Evolutionary conservation across 2,329 filamentous ascomycete genomes (phyloP).

Genomic region (Fusarium caatingaense): DNA sequence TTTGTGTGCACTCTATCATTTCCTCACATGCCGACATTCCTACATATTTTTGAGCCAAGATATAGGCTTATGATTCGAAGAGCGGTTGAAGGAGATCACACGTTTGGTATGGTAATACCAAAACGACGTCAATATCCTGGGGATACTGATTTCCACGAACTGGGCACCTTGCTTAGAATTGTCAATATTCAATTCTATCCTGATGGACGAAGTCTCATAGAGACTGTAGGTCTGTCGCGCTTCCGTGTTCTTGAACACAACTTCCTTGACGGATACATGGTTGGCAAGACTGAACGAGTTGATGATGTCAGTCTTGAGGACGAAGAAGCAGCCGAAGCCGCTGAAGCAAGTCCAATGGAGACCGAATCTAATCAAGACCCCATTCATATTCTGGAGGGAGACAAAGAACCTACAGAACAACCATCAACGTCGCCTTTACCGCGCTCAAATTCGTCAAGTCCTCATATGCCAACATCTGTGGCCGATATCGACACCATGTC

Average conservation of each 20-base stretch:
- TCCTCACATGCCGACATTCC: slow-evolving; percentile 83
- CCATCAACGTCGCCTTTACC: slow-evolving; percentile 2
- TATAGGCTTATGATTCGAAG: slow-evolving; percentile 91
- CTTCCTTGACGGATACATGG: slow-evolving; percentile 78
- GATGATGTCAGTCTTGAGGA: slow-evolving; percentile 85
- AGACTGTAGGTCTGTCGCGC: slow-evolving; percentile 79
- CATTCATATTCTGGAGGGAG: not conserved
- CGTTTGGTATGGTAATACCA: slow-evolving; percentile 87
- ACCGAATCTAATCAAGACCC: not conserved
- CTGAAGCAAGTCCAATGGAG: slow-evolving; percentile 59
- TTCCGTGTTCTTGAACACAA: slow-evolving; percentile 77
- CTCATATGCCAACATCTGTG: slow-evolving; percentile 10
- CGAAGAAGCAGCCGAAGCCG: slow-evolving; percentile 80
- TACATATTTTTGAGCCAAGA: slow-evolving; percentile 92
- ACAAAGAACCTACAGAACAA: slow-evolving; percentile 7
- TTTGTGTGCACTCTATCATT: slow-evolving; percentile 88
- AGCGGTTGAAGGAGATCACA: slow-evolving; percentile 76
- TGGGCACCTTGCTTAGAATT: slow-evolving; percentile 83
- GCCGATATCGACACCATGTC: slow-evolving; percentile 61
- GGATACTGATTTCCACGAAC: slow-evolving; percentile 69
- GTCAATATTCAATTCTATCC: slow-evolving; percentile 77
- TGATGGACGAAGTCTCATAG: slow-evolving; percentile 84
- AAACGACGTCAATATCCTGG: slow-evolving; percentile 60
- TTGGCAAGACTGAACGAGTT: slow-evolving; percentile 80
- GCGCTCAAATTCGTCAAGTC: slow-evolving; percentile 7